Percentiles rank a stretch among this genome's conserved stretches.
phyloP scores from a whole-genome alignment of 441 rosid genomes.

The Erysimum cheiri region DNA sequence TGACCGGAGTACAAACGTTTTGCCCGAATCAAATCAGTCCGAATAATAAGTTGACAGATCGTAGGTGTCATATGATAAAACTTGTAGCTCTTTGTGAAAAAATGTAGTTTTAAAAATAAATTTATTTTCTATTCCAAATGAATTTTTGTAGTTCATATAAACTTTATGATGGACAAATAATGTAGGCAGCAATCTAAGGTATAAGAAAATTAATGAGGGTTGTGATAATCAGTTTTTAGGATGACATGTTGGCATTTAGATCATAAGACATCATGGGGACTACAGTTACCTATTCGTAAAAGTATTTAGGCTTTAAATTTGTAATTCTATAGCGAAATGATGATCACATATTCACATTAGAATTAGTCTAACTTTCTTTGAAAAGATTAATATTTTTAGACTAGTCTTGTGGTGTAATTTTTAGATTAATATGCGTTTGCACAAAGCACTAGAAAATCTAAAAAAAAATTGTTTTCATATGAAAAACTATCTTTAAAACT shows the following conservation, averaged over 20 bases:
- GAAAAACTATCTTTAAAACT: neutral
- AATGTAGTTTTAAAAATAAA: neutral
- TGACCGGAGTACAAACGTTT: constrained; percentile 23
- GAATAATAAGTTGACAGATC: neutral
- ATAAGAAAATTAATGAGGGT: neutral
- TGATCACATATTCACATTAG: too few species aligned
- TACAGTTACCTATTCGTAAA: neutral
- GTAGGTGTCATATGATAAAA: too few species aligned
- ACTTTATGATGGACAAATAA: neutral
- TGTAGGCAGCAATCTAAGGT: neutral
- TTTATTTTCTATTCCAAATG: neutral
- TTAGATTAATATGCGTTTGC: too few species aligned
- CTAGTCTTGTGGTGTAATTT: too few species aligned
- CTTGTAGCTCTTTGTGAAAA: neutral
- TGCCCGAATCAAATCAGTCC: neutral
- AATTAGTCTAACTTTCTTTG: too few species aligned
- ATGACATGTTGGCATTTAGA: neutral
- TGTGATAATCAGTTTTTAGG: neutral
- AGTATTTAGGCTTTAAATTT: too few species aligned
- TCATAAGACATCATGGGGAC: neutral
- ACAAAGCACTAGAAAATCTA: neutral
- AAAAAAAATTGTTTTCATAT: too few species aligned
- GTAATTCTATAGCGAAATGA: too few species aligned
- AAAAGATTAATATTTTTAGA: too few species aligned
- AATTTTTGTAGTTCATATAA: neutral